A percentile compares a stretch with the other conserved stretches of the same genome.
Evolutionary conservation across 1,284 basidiomycete species (phyloP).

Genomic region (Amylostereum areolatum): DNA sequence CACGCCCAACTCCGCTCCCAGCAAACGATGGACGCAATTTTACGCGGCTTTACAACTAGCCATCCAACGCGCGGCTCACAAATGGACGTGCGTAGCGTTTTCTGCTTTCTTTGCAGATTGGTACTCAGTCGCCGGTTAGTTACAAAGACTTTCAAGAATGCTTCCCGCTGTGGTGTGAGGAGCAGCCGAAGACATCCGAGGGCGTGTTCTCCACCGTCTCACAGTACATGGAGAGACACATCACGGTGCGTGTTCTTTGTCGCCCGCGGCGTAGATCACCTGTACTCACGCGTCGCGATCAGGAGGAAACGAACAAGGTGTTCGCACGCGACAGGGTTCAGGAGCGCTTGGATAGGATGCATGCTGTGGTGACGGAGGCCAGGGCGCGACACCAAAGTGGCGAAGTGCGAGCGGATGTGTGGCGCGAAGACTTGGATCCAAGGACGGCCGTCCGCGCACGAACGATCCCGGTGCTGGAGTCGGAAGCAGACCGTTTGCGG

Average conservation of each 20-base stretch:
- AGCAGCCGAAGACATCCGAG: constrained; percentile 62
- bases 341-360: constrained; percentile 63
- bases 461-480: constrained; percentile 51
- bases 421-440: constrained; percentile 57
- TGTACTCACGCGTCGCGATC: constrained; percentile 2
- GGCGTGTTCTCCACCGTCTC: constrained; percentile 63
- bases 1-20: constrained; percentile 30
- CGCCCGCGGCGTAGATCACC: neutral
- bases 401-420: constrained; percentile 46
- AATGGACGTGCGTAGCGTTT: constrained; percentile 63
- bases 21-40: constrained; percentile 70
- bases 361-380: constrained; percentile 62
- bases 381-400: constrained; percentile 53
- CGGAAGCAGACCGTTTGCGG: constrained; percentile 45
- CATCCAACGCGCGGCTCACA: constrained; percentile 67
- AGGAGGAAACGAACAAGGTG: constrained; percentile 44
- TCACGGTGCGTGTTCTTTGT: constrained; percentile 37
- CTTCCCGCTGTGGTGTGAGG: constrained; percentile 68
- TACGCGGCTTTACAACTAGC: constrained; percentile 70
- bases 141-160: constrained; percentile 75
- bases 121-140: constrained; percentile 29
- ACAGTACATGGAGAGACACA: constrained; percentile 61
- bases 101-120: neutral
- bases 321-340: constrained; percentile 60
- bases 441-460: constrained; percentile 53